Percentiles rank a stretch among this genome's conserved stretches.
Conservation (phyloP, 2,329 filamentous ascomycete genomes). For the Paraphoma chrysanthemicola region DNA sequence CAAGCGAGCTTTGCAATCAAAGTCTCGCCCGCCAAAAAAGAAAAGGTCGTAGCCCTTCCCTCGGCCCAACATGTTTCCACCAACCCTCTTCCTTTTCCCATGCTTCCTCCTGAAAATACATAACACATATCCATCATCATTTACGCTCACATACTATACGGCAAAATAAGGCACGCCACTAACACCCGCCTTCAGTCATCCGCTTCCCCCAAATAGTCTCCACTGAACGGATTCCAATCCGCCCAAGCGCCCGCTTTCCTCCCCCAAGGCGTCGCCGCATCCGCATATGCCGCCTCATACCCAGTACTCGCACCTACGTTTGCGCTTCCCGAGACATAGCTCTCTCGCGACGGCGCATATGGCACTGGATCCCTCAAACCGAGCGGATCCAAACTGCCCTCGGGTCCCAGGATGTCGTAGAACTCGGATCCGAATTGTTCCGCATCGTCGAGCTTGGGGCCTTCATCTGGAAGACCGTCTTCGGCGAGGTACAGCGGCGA, state of each 20-base stretch:
- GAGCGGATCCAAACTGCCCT: slow-evolving; percentile 6
- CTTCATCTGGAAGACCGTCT: background rate
- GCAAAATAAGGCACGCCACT: no score
- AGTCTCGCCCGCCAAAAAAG: no score
- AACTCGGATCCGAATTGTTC: background rate
- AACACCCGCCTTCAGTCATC: no score
- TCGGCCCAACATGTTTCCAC: no score
- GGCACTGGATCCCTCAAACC: background rate
- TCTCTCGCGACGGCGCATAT: background rate
- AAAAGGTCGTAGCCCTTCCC: no score
- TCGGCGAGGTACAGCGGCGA: background rate
- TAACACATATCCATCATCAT: no score
- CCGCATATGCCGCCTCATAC: background rate
- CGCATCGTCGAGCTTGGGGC: slow-evolving; percentile 4
- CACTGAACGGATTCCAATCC: background rate
- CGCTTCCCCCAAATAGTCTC: background rate
- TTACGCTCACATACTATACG: no score
- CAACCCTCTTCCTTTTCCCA: no score
- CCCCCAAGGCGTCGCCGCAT: no score
- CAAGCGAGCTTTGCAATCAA: no score
- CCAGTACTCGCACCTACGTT: background rate
- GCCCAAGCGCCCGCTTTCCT: background rate
- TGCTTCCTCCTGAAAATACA: no score
- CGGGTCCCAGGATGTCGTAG: background rate
- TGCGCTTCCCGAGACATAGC: background rate